Percentiles rank a stretch among this genome's conserved stretches.
These are phyloP conservation scores for Purshia tridentata DNA, from an alignment of 306 rosid species.

Conservation along the genomic window DNA sequence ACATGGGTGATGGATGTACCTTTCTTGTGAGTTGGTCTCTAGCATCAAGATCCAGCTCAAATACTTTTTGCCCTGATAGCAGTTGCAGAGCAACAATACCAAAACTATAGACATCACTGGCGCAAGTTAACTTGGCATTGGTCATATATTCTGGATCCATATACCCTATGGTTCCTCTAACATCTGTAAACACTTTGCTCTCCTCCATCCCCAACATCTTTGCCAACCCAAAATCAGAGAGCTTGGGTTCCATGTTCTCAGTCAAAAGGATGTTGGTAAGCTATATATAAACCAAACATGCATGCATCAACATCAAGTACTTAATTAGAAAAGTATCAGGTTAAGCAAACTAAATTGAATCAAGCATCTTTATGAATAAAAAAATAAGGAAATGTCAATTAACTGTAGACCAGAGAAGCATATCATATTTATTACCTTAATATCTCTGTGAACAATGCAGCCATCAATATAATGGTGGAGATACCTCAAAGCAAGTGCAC, in stretches of 20 bases:
- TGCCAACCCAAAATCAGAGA: constrained; percentile 88
- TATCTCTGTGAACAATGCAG: constrained; percentile 89
- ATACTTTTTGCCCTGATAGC: constrained; percentile 80
- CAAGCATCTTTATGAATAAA: too few relatives aligned
- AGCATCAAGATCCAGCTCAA: constrained; percentile 75
- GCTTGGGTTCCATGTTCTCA: constrained; percentile 61
- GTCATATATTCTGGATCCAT: constrained; percentile 99
- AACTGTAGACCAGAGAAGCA: not conserved
- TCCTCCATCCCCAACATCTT: constrained; percentile 73
- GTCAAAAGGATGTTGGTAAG: constrained; percentile 84
- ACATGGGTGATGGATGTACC: constrained; percentile 28
- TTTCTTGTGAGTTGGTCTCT: constrained; percentile 87
- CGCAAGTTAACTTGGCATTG: constrained; percentile 76
- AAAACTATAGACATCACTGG: constrained; percentile 82
- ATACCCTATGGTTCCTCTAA: constrained; percentile 88
- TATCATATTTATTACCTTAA: constrained; percentile 49
- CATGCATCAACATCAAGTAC: constrained; percentile 6
- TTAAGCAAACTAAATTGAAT: not conserved
- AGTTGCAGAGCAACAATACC: constrained; percentile 80
- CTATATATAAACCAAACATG: constrained; percentile 27
- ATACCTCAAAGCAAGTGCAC: constrained; percentile 68
- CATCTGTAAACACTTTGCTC: constrained; percentile 75
- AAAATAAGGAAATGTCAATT: too few relatives aligned
- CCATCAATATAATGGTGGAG: constrained; percentile 80
- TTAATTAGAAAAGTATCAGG: not conserved